These are phyloP conservation scores for Astragalus membranaceus DNA, from an alignment of 306 rosid species.

Conservation along the genomic window DNA sequence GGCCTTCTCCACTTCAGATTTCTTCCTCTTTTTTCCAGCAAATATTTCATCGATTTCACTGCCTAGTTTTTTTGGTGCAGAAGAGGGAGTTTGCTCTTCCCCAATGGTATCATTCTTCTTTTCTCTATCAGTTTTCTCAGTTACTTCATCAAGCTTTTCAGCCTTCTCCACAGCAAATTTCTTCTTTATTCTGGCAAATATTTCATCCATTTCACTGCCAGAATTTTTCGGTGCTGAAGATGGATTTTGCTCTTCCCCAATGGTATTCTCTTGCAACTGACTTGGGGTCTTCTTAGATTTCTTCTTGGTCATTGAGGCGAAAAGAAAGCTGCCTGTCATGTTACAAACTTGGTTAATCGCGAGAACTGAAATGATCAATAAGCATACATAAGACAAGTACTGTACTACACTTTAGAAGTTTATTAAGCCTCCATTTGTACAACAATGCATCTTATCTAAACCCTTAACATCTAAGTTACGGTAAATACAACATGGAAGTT, in stretches of 20 bases:
- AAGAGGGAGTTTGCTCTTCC: constrained; percentile 33
- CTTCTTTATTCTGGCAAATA: constrained; percentile 57
- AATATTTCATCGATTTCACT: constrained; percentile 78
- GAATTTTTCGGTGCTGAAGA: constrained; percentile 26
- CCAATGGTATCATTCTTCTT: constrained; percentile 22
- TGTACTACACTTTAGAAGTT: neutral
- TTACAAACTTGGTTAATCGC: neutral
- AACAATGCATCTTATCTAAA: neutral
- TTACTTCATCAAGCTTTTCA: constrained; percentile 16
- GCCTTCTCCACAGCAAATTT: constrained; percentile 18
- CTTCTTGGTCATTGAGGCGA: constrained; percentile 29
- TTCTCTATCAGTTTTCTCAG: constrained; percentile 26
- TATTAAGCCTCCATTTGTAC: neutral
- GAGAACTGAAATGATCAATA: neutral
- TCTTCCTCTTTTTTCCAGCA: constrained; percentile 58
- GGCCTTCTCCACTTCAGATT: constrained; percentile 7
- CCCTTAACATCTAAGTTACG: neutral
- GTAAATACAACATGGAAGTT: neutral
- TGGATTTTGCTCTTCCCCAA: constrained; percentile 30
- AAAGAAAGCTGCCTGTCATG: constrained; percentile 25
- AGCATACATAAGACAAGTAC: neutral
- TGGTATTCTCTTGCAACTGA: constrained; percentile 21
- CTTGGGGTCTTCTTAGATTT: constrained; percentile 1
- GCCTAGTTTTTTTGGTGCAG: constrained; percentile 19
- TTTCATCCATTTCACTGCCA: constrained; percentile 60